phyloP scores from a whole-genome alignment of 2,329 filamentous ascomycete species.

The Parastagonospora nodorum region DNA sequence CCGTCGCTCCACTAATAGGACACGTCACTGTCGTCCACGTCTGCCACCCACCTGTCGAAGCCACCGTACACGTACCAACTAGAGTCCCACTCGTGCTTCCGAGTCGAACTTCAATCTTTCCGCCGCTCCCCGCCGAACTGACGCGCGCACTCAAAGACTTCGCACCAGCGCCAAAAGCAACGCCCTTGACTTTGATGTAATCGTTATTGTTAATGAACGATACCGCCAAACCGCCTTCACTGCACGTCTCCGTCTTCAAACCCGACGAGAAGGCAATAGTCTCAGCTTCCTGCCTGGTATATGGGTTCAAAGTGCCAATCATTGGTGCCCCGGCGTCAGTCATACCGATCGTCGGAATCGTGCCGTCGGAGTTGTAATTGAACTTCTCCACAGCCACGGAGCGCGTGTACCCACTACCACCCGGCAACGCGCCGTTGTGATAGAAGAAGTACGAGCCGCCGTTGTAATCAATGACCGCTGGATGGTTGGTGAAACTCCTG shows the following conservation, averaged over 20 bases:
- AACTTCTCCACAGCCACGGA: constrained; percentile 19
- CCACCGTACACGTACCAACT: constrained; percentile 15
- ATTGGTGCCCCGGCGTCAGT: constrained; percentile 15
- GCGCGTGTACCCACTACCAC: constrained; percentile 20
- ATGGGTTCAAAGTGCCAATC: constrained; percentile 20
- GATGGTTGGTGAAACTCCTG: constrained; percentile 21
- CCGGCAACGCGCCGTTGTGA: constrained; percentile 21
- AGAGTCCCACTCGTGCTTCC: constrained; percentile 17
- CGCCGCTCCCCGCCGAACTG: constrained; percentile 10
- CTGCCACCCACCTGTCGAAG: constrained; percentile 14
- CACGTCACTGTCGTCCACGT: constrained; percentile 16
- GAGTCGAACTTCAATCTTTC: constrained; percentile 18
- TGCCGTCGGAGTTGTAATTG: constrained; percentile 20
- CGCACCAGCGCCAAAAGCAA: constrained; percentile 17
- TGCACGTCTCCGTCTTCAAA: constrained; percentile 16
- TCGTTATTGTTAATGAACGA: constrained; percentile 16
- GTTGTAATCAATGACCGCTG: constrained; percentile 18
- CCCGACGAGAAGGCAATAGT: constrained; percentile 16
- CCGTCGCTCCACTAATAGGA: constrained; percentile 16
- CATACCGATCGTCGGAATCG: constrained; percentile 20
- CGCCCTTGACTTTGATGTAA: constrained; percentile 22
- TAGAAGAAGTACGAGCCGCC: constrained; percentile 22
- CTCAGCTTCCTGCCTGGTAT: constrained; percentile 16
- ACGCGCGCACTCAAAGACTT: constrained; percentile 17
- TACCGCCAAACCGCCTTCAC: constrained; percentile 19